phyloP scores from a whole-genome alignment of 306 rosid genomes.

The Quercus robur region DNA sequence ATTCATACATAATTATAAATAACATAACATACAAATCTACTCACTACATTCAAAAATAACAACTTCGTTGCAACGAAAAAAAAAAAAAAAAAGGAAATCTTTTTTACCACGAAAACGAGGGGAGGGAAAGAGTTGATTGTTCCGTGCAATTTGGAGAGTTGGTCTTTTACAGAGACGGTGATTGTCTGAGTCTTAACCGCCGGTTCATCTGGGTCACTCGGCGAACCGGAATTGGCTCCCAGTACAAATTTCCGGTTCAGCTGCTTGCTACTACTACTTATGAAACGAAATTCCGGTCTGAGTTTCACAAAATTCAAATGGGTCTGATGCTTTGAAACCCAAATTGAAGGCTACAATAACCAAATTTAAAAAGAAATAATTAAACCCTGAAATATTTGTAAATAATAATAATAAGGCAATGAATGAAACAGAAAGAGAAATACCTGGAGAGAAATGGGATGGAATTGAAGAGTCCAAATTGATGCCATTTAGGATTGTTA shows the following conservation, averaged over 20 bases:
- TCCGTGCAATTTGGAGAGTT: slow-evolving; percentile 28
- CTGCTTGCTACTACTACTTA: background rate
- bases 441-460: slow-evolving; percentile 42
- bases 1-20: background rate
- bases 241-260: slow-evolving; percentile 4
- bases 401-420: too few species aligned
- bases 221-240: slow-evolving; percentile 32
- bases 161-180: slow-evolving; percentile 17
- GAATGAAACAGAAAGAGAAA: background rate
- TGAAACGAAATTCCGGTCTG: slow-evolving; percentile 14
- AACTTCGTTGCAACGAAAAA: background rate
- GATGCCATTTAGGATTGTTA: slow-evolving; percentile 46
- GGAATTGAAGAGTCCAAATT: slow-evolving; percentile 34
- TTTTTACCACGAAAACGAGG: slow-evolving; percentile 30
- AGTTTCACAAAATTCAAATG: slow-evolving; percentile 8
- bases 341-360: slow-evolving; percentile 27
- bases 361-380: background rate
- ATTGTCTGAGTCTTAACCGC: slow-evolving; percentile 9
- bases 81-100: background rate
- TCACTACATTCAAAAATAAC: background rate
- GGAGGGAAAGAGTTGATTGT: slow-evolving; percentile 32
- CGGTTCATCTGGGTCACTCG: slow-evolving; percentile 1
- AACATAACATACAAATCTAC: background rate
- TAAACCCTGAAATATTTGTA: too few species aligned
- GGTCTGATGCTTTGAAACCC: slow-evolving; percentile 16